phyloP scores from a whole-genome alignment of 225 moss, liverwort and hornwort genomes.

The Polytrichum commune region DNA sequence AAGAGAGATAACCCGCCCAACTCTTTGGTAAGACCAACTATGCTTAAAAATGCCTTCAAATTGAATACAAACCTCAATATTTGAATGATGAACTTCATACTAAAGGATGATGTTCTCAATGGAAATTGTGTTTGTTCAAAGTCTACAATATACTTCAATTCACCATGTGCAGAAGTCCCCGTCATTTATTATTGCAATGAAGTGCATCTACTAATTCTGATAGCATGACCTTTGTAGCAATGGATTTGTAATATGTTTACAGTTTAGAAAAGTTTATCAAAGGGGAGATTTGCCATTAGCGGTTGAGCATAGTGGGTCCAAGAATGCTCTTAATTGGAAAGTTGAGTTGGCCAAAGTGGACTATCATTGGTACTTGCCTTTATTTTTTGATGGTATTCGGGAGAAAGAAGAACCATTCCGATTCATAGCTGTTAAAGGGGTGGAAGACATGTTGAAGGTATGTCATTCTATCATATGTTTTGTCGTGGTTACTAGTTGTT shows the following conservation, averaged over 20 bases:
- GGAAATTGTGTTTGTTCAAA: too few species aligned
- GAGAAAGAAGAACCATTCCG: conserved; percentile 78
- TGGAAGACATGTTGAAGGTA: conserved; percentile 87
- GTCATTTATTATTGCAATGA: too few species aligned
- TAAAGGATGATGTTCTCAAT: too few species aligned
- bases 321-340: conserved; percentile 77
- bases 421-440: conserved; percentile 73
- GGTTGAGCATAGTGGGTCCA: conserved; percentile 67
- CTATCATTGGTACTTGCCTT: conserved; percentile 77
- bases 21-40: conserved; percentile 42
- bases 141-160: background rate
- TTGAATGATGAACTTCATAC: too few species aligned
- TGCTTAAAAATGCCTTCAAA: too few species aligned
- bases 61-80: too few species aligned
- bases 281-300: conserved; percentile 80
- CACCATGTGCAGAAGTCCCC: too few species aligned
- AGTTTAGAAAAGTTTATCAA: conserved; percentile 91
- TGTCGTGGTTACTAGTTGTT: too few species aligned
- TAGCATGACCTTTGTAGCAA: background rate
- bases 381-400: conserved; percentile 78
- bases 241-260: background rate
- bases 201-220: too few species aligned
- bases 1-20: conserved; percentile 87
- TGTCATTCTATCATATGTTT: too few species aligned
- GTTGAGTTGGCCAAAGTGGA: conserved; percentile 79